Evolutionary conservation across 1,139 yeast species (phyloP), one percentile per base, ranked within the genome.

Genomic region (Debaryomyces coudertii): DNA sequence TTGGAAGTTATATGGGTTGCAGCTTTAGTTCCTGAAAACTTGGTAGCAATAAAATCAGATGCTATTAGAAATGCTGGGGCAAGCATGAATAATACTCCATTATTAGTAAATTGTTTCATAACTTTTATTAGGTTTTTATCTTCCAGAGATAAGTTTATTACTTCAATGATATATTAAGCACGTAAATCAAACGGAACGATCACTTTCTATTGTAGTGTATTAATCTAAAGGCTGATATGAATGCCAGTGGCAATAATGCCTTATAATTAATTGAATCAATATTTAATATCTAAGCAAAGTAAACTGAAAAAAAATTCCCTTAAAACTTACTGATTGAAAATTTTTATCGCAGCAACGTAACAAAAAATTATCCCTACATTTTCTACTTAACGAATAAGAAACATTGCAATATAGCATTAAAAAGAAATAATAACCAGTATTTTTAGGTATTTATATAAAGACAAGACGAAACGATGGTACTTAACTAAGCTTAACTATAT

Each of bases 401-500:
- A 37, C 40, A 37, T 14, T 37, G 27, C 16, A 27, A 12, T 28
- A 37, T 37, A 27, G 23, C 18, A 37, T 37, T 37, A 37, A 16
- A 28, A 37, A 37, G 40, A 25, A 16, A 35, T 35, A 36, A 25
- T 37, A 37, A 34, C 41, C 31, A 37, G 34, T 37, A 37, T 37
- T 37, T 37, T 27, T 16, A 37, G 25, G 20, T 15, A 15, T 24
- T 12, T 28, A 27, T 37, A 37, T 37, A 37, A 16, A 18, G 24
- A 33, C 23, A 33, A 12, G 37, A 35, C 5, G 37, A 22, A 35
- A 27, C 22, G 18, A 35, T 35, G 8, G 29, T 34, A 18, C 18
- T 12, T 8, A 16, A 28, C 12, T 39, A 34, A 5, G 20, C 36
- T 47, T 74, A 90, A 72, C 85, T 86, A 77, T 93, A 93, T 68